Percentiles rank a stretch among this genome's conserved stretches.
Evolutionary conservation across 2,329 filamentous ascomycete species (phyloP).

Genomic region (Fusarium longipes): DNA sequence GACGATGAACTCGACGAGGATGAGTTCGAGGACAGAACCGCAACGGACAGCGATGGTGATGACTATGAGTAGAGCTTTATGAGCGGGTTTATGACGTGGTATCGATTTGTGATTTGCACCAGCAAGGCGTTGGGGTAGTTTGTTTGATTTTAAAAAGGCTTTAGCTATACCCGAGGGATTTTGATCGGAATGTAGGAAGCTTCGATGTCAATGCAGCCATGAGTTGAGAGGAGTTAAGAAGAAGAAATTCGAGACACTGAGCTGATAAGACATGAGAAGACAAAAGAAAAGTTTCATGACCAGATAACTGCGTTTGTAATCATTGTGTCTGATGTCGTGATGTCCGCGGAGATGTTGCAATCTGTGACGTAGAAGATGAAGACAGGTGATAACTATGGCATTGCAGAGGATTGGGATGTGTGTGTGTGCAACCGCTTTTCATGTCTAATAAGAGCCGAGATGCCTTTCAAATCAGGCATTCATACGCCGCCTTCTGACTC

Average conservation of each 20-base stretch:
- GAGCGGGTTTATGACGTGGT: constrained; percentile 6
- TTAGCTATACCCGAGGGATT: constrained; percentile 29
- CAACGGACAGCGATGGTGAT: constrained; percentile 61
- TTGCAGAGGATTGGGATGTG: background rate
- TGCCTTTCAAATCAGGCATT: background rate
- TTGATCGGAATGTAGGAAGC: constrained; percentile 13
- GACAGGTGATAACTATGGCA: background rate
- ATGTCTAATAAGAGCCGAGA: background rate
- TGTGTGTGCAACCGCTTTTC: background rate
- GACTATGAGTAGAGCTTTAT: constrained; percentile 51
- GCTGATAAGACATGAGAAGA: background rate
- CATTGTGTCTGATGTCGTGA: background rate
- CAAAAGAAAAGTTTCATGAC: constrained; percentile 1
- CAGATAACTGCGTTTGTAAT: constrained; percentile 7
- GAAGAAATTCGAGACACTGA: constrained; percentile 1
- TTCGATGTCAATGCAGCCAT: background rate
- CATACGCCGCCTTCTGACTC: background rate
- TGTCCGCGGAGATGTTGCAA: constrained; percentile 11
- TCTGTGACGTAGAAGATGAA: constrained; percentile 4
- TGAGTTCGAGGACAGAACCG: constrained; percentile 62
- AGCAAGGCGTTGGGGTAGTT: constrained; percentile 41
- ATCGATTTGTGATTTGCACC: constrained; percentile 14
- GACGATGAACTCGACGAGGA: constrained; percentile 62
- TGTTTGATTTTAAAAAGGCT: constrained; percentile 24
- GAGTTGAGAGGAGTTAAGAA: constrained; percentile 15